Conservation (phyloP, 2,329 filamentous ascomycete species). For the Fusarium scirpi region DNA sequence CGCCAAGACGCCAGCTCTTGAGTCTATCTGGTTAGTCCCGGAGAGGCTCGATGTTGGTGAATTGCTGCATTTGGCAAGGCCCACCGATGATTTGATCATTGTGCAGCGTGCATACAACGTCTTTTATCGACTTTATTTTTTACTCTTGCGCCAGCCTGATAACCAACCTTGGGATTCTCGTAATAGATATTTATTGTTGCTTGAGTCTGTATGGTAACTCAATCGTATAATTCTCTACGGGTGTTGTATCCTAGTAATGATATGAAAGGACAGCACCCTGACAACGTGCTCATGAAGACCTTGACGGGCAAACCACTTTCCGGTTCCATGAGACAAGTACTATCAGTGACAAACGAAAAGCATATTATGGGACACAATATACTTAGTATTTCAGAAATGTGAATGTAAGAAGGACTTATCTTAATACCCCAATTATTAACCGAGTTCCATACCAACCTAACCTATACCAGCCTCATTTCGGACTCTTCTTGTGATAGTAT, state of each 20-base stretch:
- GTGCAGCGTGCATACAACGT: conserved; percentile 3
- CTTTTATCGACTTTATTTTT: not conserved
- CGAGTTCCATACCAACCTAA: not conserved
- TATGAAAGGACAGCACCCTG: not conserved
- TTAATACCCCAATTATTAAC: not conserved
- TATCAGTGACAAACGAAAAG: not conserved
- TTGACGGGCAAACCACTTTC: not conserved
- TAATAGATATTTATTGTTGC: too few species aligned
- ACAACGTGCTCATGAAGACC: not conserved
- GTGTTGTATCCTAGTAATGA: not conserved
- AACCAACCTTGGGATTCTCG: not conserved
- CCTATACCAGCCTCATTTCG: not conserved
- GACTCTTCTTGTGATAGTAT: not conserved
- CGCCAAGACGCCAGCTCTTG: conserved; percentile 2
- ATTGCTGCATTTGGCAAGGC: conserved; percentile 19
- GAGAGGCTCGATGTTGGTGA: conserved; percentile 14
- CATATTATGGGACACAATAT: not conserved
- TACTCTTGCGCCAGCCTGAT: not conserved
- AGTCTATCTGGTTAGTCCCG: conserved; percentile 27
- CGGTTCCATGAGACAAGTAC: not conserved
- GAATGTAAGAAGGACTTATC: not conserved
- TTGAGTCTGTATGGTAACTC: not conserved
- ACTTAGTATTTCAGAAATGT: not conserved
- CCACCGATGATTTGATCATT: conserved; percentile 21
- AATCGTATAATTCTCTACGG: not conserved